Conservation (phyloP, 2,329 filamentous ascomycete genomes). For the Alternaria incomplexa region DNA sequence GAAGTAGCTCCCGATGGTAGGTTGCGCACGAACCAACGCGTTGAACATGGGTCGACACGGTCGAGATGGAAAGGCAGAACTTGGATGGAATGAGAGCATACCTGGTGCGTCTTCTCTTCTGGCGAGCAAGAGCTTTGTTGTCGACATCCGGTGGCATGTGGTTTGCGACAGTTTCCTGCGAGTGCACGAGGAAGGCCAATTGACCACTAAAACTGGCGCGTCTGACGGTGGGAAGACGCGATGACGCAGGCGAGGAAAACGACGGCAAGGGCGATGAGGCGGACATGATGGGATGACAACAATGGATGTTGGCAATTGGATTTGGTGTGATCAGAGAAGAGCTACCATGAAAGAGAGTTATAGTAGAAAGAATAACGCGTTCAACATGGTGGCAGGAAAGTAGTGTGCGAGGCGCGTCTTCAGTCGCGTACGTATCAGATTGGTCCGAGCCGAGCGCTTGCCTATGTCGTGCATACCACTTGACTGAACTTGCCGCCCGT, state of each 20-base stretch:
- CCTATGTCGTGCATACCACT: conserved; percentile 23
- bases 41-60: conserved; percentile 28
- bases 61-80: conserved; percentile 18
- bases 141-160: conserved; percentile 64
- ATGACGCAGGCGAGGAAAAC: conserved; percentile 33
- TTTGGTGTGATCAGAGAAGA: neutral
- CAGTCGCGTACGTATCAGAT: conserved; percentile 17
- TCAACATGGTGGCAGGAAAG: conserved; percentile 37
- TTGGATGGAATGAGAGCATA: conserved; percentile 43
- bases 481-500: conserved; percentile 16
- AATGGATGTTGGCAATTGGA: neutral
- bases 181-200: conserved; percentile 67
- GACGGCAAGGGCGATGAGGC: conserved; percentile 34
- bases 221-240: conserved; percentile 23
- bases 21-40: conserved; percentile 40
- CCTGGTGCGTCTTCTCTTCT: conserved; percentile 68
- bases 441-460: conserved; percentile 18
- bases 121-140: conserved; percentile 65
- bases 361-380: conserved; percentile 20
- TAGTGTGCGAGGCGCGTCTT: conserved; percentile 20
- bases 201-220: conserved; percentile 36
- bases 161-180: conserved; percentile 61
- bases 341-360: conserved; percentile 18
- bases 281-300: conserved; percentile 20
- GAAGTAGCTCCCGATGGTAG: conserved; percentile 23